Evolutionary conservation across 768 basidiomycete species (phyloP).

Genomic region (Kwoniella europaea): DNA sequence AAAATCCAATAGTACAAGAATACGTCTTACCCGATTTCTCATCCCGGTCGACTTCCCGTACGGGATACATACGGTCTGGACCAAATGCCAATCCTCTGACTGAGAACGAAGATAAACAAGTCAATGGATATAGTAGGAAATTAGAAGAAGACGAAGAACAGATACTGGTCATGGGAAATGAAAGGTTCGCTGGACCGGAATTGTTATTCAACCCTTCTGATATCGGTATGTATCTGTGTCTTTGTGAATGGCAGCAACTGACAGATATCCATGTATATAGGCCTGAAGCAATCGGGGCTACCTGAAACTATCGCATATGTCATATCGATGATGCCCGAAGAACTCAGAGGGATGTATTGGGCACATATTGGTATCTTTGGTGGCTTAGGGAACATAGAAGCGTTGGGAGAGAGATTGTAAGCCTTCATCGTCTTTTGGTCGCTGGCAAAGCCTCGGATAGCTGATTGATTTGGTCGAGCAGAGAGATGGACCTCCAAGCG

Average conservation of each 20-base stretch:
- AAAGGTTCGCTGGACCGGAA: constrained; percentile 91
- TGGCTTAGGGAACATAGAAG: constrained; percentile 76
- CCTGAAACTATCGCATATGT: constrained; percentile 74
- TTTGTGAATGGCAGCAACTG: not conserved
- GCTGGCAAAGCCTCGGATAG: not conserved
- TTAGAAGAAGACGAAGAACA: constrained; percentile 60
- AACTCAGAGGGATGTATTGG: constrained; percentile 93
- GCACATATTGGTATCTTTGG: constrained; percentile 88
- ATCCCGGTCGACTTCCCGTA: constrained; percentile 59
- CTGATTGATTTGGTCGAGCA: constrained; percentile 55
- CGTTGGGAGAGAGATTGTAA: constrained; percentile 77
- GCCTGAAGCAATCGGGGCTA: constrained; percentile 80
- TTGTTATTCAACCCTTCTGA: constrained; percentile 86
- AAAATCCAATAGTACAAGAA: constrained; percentile 77
- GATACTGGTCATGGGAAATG: constrained; percentile 84
- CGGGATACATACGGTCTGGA: constrained; percentile 62
- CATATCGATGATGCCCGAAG: constrained; percentile 75
- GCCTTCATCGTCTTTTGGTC: no score
- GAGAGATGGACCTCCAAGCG: constrained; percentile 73
- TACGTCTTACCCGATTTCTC: constrained; percentile 88
- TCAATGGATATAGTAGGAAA: not conserved
- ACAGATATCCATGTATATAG: constrained; percentile 57
- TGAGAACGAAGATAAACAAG: constrained; percentile 55
- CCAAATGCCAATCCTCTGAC: constrained; percentile 39
- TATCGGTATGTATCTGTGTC: constrained; percentile 65